These are phyloP conservation scores for Tricholoma flavovirens DNA, from an alignment of 768 basidiomycete species.

Conservation along the genomic window DNA sequence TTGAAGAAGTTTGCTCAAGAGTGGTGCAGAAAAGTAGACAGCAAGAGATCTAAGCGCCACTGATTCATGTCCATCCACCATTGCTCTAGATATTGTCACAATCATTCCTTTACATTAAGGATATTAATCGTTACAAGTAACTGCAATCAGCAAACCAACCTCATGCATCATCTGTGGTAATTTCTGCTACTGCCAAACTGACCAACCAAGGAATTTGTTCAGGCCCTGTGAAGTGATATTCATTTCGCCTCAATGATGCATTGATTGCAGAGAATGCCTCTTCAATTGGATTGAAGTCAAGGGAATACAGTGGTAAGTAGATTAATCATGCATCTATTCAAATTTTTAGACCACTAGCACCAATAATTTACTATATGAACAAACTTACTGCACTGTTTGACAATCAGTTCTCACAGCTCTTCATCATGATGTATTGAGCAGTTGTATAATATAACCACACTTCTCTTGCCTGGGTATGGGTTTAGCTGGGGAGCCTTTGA, in stretches of 20 bases:
- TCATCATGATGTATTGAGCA: not conserved
- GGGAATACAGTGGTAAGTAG: not conserved
- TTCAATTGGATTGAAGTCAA: not conserved
- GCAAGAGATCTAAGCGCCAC: too few species aligned
- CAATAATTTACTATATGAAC: too few species aligned
- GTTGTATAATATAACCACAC: not conserved
- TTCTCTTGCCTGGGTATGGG: not conserved
- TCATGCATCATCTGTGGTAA: not conserved
- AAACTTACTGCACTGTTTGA: not conserved
- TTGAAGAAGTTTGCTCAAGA: too few species aligned
- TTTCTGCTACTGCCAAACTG: not conserved
- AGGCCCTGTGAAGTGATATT: not conserved
- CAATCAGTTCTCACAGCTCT: not conserved
- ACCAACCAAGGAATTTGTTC: not conserved
- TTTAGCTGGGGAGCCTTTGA: not conserved
- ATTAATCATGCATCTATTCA: not conserved
- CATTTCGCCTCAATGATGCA: not conserved
- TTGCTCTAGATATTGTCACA: too few species aligned
- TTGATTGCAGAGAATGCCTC: not conserved
- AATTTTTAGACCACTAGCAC: too few species aligned
- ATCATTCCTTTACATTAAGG: too few species aligned
- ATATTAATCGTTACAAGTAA: not conserved
- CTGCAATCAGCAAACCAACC: not conserved
- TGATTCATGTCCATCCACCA: too few species aligned
- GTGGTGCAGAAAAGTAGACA: too few species aligned